phyloP scores from a whole-genome alignment of 768 basidiomycete genomes.

The Xerocomus spinulosus region DNA sequence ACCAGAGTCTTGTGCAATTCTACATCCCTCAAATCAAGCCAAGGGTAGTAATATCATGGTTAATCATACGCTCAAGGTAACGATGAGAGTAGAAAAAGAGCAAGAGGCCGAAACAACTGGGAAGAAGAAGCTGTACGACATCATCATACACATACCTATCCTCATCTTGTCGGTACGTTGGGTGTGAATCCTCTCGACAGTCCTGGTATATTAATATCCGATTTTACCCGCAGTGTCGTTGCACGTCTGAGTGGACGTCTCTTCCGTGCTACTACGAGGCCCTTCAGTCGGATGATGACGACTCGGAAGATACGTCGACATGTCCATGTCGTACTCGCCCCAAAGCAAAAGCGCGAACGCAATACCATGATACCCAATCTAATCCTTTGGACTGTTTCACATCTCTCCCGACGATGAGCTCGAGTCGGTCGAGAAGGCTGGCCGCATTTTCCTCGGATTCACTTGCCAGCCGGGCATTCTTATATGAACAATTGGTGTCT shows the following conservation, averaged over 20 bases:
- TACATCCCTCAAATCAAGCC: conserved; percentile 72
- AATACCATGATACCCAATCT: conserved; percentile 14
- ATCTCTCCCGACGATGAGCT: too few relatives aligned
- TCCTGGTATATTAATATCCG: neutral
- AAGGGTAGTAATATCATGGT: conserved; percentile 63
- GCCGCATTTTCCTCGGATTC: conserved; percentile 24
- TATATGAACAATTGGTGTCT: conserved; percentile 77
- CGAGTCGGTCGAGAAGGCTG: conserved; percentile 24
- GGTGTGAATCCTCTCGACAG: neutral
- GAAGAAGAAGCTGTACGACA: conserved; percentile 79
- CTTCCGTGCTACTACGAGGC: conserved; percentile 69
- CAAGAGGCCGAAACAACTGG: conserved; percentile 66
- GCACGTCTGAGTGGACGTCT: conserved; percentile 72
- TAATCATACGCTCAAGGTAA: conserved; percentile 72
- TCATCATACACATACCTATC: conserved; percentile 80
- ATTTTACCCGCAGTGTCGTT: conserved; percentile 55
- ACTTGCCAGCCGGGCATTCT: conserved; percentile 40
- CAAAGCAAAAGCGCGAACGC: conserved; percentile 11
- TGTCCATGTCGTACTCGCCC: conserved; percentile 43
- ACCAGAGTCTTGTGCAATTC: conserved; percentile 53
- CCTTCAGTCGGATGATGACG: conserved; percentile 3
- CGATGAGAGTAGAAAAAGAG: conserved; percentile 79
- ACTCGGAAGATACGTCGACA: conserved; percentile 9
- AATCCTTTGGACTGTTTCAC: too few relatives aligned
- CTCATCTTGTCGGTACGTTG: conserved; percentile 78